Conservation (phyloP, 768 basidiomycete species). For the Pilatotrama ljubarskyi region DNA sequence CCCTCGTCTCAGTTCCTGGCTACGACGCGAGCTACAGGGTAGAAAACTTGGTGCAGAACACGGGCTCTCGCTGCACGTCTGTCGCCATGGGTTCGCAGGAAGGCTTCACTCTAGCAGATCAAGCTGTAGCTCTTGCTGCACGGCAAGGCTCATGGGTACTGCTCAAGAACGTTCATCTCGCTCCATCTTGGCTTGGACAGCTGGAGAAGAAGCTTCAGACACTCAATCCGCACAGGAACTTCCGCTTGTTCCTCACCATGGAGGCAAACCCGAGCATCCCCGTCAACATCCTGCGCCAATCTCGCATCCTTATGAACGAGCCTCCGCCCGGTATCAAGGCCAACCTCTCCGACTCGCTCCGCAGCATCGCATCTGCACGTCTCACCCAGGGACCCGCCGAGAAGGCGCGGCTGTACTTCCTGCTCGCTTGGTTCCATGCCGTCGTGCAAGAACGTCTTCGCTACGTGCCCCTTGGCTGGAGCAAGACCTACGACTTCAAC, state of each 20-base stretch:
- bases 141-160: slow-evolving; percentile 96
- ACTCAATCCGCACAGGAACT: slow-evolving; percentile 82
- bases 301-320: slow-evolving; percentile 97
- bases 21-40: slow-evolving; percentile 99
- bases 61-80: slow-evolving; percentile 74
- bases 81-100: slow-evolving; percentile 99
- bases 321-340: slow-evolving; percentile 97
- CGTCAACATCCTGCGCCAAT: slow-evolving; percentile 95
- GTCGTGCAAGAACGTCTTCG: slow-evolving; percentile 95
- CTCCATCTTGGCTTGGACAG: slow-evolving; percentile 93
- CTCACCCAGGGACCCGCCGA: slow-evolving; percentile 87
- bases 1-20: slow-evolving; percentile 90
- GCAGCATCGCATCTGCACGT: slow-evolving; percentile 67
- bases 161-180: slow-evolving; percentile 95
- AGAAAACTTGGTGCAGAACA: slow-evolving; percentile 80
- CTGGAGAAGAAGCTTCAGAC: slow-evolving; percentile 96
- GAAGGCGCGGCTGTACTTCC: slow-evolving; percentile 91
- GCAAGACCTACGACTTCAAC: slow-evolving; percentile 97
- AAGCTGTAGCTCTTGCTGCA: slow-evolving; percentile 90
- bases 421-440: slow-evolving; percentile 99
- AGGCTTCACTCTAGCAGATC: slow-evolving; percentile 94
- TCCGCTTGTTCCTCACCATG: slow-evolving; percentile 98
- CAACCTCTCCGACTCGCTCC: slow-evolving; percentile 88
- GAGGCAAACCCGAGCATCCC: slow-evolving; percentile 94
- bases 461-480: slow-evolving; percentile 96